A percentile compares a stretch with the other conserved stretches of the same genome.
Evolutionary conservation across 2,329 filamentous ascomycete genomes (phyloP).

Genomic region (Trichocomaceae sp.): DNA sequence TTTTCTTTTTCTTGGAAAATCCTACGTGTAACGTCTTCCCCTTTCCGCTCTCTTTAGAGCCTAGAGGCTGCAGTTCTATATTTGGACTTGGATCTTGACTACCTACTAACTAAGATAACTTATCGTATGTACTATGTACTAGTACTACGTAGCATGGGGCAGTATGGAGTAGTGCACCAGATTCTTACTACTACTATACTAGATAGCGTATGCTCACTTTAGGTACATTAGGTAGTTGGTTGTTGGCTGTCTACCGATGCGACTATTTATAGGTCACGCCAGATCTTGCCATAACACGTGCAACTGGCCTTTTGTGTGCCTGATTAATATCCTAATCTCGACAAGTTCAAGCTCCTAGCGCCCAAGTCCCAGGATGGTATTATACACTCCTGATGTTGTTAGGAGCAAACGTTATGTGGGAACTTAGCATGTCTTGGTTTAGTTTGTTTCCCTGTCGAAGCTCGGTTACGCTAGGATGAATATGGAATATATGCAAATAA

Average conservation of each 20-base stretch:
- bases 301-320: background rate
- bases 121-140: background rate
- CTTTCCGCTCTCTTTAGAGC: no score
- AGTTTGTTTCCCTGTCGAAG: background rate
- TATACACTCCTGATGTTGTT: background rate
- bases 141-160: no score
- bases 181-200: background rate
- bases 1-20: no score
- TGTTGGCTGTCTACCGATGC: background rate
- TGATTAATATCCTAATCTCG: background rate
- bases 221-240: background rate
- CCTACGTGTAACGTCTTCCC: no score
- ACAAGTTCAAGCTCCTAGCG: background rate
- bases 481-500: no score
- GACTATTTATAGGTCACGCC: background rate
- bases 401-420: background rate
- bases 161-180: background rate
- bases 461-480: no score
- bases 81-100: no score
- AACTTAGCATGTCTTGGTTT: background rate
- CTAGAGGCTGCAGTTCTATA: no score
- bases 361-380: no score
- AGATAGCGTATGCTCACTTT: no score
- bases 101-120: background rate
- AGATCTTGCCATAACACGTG: background rate